Conservation (phyloP, 306 rosid species). For the Quercus cerris region DNA sequence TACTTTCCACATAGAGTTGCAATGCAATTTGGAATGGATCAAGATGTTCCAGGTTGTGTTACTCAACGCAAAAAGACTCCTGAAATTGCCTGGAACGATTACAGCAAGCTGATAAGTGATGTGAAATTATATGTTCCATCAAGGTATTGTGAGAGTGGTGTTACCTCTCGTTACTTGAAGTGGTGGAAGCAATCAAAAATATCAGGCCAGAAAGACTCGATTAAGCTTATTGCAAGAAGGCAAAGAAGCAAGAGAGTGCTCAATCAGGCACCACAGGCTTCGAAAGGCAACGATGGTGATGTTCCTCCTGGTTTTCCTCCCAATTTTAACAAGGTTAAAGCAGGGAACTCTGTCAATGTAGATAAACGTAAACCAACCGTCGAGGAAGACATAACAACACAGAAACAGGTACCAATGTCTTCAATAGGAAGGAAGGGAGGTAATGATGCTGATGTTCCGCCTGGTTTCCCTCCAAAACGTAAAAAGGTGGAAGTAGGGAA, state of each 20-base stretch:
- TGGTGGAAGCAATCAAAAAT: slow-evolving; percentile 12
- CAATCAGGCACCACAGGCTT: neutral
- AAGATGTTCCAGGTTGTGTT: slow-evolving; percentile 39
- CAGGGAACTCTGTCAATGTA: slow-evolving; percentile 3
- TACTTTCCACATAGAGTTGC: slow-evolving; percentile 58
- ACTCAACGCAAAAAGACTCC: neutral
- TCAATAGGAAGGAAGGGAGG: neutral
- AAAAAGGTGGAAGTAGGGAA: neutral
- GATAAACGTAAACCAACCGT: neutral
- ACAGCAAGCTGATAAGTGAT: slow-evolving; percentile 6
- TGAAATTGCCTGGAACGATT: slow-evolving; percentile 34
- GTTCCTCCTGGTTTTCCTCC: slow-evolving; percentile 23
- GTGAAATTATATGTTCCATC: slow-evolving; percentile 36
- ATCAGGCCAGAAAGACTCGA: neutral
- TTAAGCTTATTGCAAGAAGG: neutral
- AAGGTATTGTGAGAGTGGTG: slow-evolving; percentile 18
- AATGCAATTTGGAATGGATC: slow-evolving; percentile 65
- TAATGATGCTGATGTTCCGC: slow-evolving; percentile 3
- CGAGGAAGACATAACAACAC: neutral
- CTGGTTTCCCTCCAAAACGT: slow-evolving; percentile 8
- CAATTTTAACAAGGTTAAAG: neutral
- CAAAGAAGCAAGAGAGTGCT: too few species aligned
- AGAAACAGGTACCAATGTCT: neutral
- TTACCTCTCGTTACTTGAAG: neutral
- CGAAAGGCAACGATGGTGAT: slow-evolving; percentile 14